Evolutionary conservation across 495 filamentous ascomycete genomes (phyloP).

Genomic region (Penicillium diatomitis): DNA sequence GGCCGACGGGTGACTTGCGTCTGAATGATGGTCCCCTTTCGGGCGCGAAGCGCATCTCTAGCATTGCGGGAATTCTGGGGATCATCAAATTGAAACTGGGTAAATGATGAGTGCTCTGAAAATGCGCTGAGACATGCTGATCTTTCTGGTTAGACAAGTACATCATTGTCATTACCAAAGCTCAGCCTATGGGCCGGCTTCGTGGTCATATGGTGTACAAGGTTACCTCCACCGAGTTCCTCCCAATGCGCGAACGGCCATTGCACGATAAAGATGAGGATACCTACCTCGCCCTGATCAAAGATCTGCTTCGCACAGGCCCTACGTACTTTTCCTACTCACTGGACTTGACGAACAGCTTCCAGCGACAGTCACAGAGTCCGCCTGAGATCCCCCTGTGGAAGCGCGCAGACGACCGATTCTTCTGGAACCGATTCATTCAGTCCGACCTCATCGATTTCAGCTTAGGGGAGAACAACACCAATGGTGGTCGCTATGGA

Average conservation of each 20-base stretch:
- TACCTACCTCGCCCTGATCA: conserved; percentile 71
- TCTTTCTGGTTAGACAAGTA: conserved; percentile 66
- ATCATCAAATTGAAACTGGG: conserved; percentile 84
- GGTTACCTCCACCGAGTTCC: conserved; percentile 81
- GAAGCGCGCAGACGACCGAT: conserved; percentile 89
- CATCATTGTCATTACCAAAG: conserved; percentile 91
- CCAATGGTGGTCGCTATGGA: conserved; percentile 43
- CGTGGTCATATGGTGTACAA: conserved; percentile 93
- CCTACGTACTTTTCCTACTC: conserved; percentile 99
- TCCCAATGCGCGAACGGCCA: conserved; percentile 85
- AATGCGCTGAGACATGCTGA: conserved; percentile 6
- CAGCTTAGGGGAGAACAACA: conserved; percentile 41
- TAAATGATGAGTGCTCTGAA: conserved; percentile 26
- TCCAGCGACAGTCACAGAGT: conserved; percentile 77
- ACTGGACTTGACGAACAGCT: conserved; percentile 86
- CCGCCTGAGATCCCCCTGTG: conserved; percentile 67
- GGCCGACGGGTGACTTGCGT: conserved; percentile 85
- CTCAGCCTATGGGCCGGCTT: conserved; percentile 78
- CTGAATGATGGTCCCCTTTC: conserved; percentile 69
- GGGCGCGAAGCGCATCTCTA: conserved; percentile 74
- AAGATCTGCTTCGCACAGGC: conserved; percentile 64
- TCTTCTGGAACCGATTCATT: conserved; percentile 96
- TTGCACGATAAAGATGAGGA: conserved; percentile 91
- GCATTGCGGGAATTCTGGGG: conserved; percentile 88
- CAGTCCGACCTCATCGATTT: conserved; percentile 88